Percentiles rank a stretch among this genome's conserved stretches.
Conservation (phyloP, 805 yeast species). For the Teunomyces funiuensis region DNA sequence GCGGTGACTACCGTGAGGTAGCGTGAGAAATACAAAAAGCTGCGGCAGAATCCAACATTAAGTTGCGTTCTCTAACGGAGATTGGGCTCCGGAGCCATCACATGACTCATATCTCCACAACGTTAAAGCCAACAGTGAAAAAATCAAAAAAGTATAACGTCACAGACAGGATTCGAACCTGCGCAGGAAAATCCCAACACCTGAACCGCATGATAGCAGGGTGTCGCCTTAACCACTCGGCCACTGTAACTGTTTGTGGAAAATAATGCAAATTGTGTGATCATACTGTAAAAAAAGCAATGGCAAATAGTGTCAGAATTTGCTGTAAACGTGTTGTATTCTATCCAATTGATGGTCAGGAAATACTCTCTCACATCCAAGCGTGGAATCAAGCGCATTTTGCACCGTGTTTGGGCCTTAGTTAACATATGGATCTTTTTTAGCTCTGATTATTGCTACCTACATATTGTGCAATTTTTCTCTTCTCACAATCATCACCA, state of each 20-base stretch:
- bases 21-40: not conserved
- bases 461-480: not conserved
- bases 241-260: slow-evolving; percentile 37
- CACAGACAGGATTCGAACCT: slow-evolving; percentile 99
- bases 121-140: not conserved
- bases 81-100: not conserved
- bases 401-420: no score
- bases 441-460: no score
- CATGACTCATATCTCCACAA: not conserved
- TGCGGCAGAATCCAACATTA: not conserved
- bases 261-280: not conserved
- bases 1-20: not conserved
- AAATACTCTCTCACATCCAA: no score
- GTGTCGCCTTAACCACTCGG: slow-evolving; percentile 56
- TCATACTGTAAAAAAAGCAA: no score
- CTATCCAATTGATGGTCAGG: no score
- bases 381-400: no score
- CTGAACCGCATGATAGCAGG: slow-evolving; percentile 34
- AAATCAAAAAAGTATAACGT: slow-evolving; percentile 48
- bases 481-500: slow-evolving; percentile 3
- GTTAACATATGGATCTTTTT: no score
- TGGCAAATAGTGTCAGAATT: no score
- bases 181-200: slow-evolving; percentile 62
- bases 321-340: not conserved
- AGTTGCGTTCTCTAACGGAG: not conserved